Evolutionary conservation across 345 rosid species (phyloP).

Genomic region (Sonneratia alba): DNA sequence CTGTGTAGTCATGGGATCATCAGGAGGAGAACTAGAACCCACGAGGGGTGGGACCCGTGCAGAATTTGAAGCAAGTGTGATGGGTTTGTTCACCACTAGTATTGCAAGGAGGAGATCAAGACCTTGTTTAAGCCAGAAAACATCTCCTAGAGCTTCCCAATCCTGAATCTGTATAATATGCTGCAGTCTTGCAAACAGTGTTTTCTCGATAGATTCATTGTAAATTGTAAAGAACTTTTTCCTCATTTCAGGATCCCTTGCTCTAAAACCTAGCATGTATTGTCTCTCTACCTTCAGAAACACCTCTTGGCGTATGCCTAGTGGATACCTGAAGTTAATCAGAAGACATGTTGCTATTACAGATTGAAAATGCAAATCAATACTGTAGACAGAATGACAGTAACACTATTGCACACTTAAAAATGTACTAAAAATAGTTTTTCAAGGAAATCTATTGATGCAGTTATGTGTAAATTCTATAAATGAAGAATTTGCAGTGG

Average conservation of each 20-base stretch:
- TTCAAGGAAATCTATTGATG: too few relatives aligned
- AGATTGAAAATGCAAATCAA: not conserved
- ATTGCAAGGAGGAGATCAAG: slow-evolving; percentile 94
- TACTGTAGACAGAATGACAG: not conserved
- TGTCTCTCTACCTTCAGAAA: slow-evolving; percentile 95
- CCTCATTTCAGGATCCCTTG: slow-evolving; percentile 86
- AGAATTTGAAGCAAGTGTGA: slow-evolving; percentile 93
- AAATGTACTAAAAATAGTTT: too few relatives aligned
- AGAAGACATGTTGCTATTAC: slow-evolving; percentile 9
- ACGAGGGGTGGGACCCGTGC: slow-evolving; percentile 73
- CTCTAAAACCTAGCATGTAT: slow-evolving; percentile 92
- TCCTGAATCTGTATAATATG: slow-evolving; percentile 84
- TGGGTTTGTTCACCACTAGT: slow-evolving; percentile 76
- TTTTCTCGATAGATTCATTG: slow-evolving; percentile 74
- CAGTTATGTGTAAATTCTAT: too few relatives aligned
- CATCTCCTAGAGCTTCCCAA: slow-evolving; percentile 98
- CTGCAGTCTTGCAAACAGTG: slow-evolving; percentile 70
- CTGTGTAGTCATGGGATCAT: slow-evolving; percentile 42
- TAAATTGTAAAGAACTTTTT: slow-evolving; percentile 77
- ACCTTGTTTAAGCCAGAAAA: slow-evolving; percentile 99
- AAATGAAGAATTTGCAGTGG: too few relatives aligned
- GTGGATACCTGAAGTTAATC: slow-evolving; percentile 47
- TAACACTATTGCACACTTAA: not conserved
- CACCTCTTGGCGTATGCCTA: slow-evolving; percentile 74
- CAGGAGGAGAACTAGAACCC: slow-evolving; percentile 42